These are phyloP conservation scores for Solanum hybrid DNA, from an alignment of 305 asterid species.

Conservation along the genomic window DNA sequence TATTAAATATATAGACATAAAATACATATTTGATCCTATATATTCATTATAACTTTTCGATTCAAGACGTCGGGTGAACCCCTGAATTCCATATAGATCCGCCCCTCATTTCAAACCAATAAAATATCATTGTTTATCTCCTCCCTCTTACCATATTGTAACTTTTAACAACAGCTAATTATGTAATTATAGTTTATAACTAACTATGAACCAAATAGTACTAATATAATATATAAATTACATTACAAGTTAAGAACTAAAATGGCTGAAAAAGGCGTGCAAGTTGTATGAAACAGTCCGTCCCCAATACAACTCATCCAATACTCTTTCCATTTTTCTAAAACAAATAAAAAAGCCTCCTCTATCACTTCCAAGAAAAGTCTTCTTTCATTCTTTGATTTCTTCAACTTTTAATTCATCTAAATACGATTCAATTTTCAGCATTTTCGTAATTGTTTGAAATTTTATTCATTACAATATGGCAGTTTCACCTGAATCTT, in stretches of 20 bases:
- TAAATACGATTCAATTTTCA: neutral
- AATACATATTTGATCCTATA: too few species aligned
- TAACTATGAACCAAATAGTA: neutral
- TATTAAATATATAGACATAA: too few species aligned
- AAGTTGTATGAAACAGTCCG: constrained; percentile 1
- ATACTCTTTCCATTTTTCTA: too few species aligned
- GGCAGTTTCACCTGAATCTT: constrained; percentile 45
- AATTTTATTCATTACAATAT: neutral
- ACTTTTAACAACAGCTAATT: neutral
- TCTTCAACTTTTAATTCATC: neutral
- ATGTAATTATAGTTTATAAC: neutral
- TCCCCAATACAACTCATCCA: neutral
- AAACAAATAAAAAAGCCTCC: too few species aligned
- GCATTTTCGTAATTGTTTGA: neutral
- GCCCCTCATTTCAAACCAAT: neutral
- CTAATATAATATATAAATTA: neutral
- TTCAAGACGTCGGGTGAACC: too few species aligned
- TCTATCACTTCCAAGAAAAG: neutral
- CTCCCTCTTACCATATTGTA: neutral
- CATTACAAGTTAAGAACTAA: neutral
- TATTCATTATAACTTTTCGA: too few species aligned
- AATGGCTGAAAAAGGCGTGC: neutral
- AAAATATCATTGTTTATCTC: neutral
- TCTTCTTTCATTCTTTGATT: neutral
- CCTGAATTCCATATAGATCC: too few species aligned